Evolutionary conservation across 345 rosid species (phyloP).

Genomic region (Clarkia xantiana): DNA sequence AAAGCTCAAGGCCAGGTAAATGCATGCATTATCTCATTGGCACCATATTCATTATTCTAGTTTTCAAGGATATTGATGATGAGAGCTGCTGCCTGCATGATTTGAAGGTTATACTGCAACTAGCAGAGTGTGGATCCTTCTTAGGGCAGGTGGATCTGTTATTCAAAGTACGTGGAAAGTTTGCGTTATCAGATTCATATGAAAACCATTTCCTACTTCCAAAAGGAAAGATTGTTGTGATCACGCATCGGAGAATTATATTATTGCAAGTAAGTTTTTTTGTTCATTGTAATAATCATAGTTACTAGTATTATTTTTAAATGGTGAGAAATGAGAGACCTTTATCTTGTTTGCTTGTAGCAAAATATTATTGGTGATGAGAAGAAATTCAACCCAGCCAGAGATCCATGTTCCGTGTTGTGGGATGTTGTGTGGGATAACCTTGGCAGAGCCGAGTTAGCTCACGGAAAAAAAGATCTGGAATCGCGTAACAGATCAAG

Average conservation of each 20-base stretch:
- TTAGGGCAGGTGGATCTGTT: constrained; percentile 85
- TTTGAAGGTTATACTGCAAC: constrained; percentile 76
- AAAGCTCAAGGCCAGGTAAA: constrained; percentile 91
- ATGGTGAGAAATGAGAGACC: neutral
- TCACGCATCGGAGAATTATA: constrained; percentile 78
- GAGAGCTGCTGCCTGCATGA: neutral
- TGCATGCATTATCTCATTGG: too few species aligned
- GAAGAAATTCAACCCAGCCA: constrained; percentile 76
- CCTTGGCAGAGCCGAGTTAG: constrained; percentile 65
- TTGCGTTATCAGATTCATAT: constrained; percentile 91
- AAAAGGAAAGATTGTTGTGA: constrained; percentile 54
- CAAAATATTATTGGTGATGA: constrained; percentile 77
- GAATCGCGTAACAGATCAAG: constrained; percentile 49
- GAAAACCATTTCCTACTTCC: constrained; percentile 89
- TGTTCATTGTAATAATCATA: neutral
- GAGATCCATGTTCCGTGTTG: constrained; percentile 82
- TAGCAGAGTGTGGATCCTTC: constrained; percentile 87
- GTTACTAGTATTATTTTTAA: neutral
- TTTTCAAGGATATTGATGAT: too few species aligned
- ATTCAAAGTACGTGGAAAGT: constrained; percentile 91
- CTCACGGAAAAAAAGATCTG: constrained; percentile 63
- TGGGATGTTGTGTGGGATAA: constrained; percentile 88
- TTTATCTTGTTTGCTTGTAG: constrained; percentile 22
- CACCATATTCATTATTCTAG: too few species aligned
- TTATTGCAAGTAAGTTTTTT: constrained; percentile 55